Evolutionary conservation across 352 stramenopile genomes (phyloP), one percentile per base, ranked within the genome.

Genomic region (Phytophthora idaei): DNA sequence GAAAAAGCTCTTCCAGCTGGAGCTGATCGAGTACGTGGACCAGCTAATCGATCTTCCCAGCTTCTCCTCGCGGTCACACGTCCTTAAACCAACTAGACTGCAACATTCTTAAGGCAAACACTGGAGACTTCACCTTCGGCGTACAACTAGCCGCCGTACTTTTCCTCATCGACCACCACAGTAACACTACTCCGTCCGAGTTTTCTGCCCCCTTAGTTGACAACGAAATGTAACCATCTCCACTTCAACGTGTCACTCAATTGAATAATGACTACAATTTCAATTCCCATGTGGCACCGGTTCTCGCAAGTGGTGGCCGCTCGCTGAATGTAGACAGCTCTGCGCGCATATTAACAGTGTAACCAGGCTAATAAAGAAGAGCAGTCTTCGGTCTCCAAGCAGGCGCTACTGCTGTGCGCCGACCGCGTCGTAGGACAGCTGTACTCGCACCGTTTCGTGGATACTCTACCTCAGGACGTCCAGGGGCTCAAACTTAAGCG

Each of bases 231-330:
- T 70, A 70, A 42, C 63, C 57, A 72, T 71, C 3, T 46, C 11
- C 32, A 67, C 59, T 61, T 62, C 50, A 67, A 61, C 51, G 58
- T 63, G 64, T 62, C 64, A 67, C 34, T 61, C 45, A 60, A 55
- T 0, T 31, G 48, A 52, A 28, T 61, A 56, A 59, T 54, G 56
- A 42, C 56, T 21, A 21, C 14, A 41, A 42, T 44, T 41, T n/a
- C 32, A n/a, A 25, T 14, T 21, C 7, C 28, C 36, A 54, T 25
- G 66, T 73, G 73, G 61, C 69, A 6, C 59, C 72, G 17, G 47
- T 78, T 10, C 83, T 4, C 60, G 60, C 45, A 76, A 90, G 64
- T 92, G 81, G 83, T 78, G 80, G 37, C 81, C 83, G 57, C 81
- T 88, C 25, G 71, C 60, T 31, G 1, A 21, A 21, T 21, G 21